Evolutionary conservation across 2,329 filamentous ascomycete genomes (phyloP), one percentile per base, ranked within the genome.

Genomic region (Clonostachys rosea): DNA sequence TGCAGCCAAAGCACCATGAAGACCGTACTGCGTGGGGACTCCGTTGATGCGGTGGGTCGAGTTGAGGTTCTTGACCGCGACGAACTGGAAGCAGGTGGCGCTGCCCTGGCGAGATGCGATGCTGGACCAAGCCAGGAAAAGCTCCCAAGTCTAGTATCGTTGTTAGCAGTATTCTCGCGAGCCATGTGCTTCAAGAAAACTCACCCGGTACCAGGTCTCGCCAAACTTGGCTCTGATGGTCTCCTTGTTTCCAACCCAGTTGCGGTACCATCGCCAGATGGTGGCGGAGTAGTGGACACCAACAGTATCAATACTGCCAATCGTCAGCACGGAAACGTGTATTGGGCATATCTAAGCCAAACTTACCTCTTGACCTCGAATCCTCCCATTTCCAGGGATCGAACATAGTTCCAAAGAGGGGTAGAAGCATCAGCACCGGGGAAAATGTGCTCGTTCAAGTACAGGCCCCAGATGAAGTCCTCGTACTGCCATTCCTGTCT

Each of bases 401-500:
- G 83, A 58, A 95, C 76, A 59, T 95, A 89, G 71, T 86, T 94
- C 57, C 89, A 90, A 43, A 99, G 83, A 44, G 94, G 94, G 49
- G 91, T 95, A 40, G 89, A 96, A 45, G 94, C 94, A 65, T 97
- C 94, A 45, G 94, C 94, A 65, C 94, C 94, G 35, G 92, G 94
- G 81, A 97, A 97, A 67, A 97, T 79, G 71, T 97, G 96, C 76
- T 96, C 96, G 85, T 97, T 97, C 90, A 97, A 95, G 81, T 96
- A 97, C 42, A 97, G 80, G 66, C 94, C 94, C 94, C 94, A 97
- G 68, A 92, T 89, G 44, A 96, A 81, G 73, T 97, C 94, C 77
- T 97, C 91, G 64, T 96, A 97, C 70, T 97, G 94, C 94, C 94
- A 97, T 54, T 80, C 76, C 76, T 95, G 95, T 59, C 94, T 87